Conservation (phyloP, 768 basidiomycete species). For the Psilocybe tampanensis region DNA sequence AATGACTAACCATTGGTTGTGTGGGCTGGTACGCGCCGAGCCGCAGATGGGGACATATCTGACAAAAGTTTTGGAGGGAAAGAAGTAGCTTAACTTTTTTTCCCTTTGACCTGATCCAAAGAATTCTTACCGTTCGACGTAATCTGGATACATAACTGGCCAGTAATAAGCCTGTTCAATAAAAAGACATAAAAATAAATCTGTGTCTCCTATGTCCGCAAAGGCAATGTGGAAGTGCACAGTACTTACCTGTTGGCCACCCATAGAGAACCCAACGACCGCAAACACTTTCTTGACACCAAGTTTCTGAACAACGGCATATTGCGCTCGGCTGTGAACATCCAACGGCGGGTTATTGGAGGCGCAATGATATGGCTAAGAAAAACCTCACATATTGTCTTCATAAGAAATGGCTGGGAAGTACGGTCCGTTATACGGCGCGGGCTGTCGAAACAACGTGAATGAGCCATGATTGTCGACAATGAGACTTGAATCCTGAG, state of each 20-base stretch:
- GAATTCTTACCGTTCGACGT: constrained; percentile 45
- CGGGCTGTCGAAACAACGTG: constrained; percentile 36
- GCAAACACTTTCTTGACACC: constrained; percentile 45
- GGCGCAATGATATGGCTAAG: neutral
- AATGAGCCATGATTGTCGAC: neutral
- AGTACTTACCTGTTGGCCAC: constrained; percentile 45
- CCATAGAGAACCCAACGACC: constrained; percentile 64
- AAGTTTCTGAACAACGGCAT: constrained; percentile 52
- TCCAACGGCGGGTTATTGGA: neutral
- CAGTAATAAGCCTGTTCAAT: constrained; percentile 65
- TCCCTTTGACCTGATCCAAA: neutral
- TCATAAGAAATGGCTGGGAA: constrained; percentile 59
- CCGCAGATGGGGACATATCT: constrained; percentile 56
- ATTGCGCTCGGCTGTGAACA: constrained; percentile 48
- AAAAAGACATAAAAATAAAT: too few relatives aligned
- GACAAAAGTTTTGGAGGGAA: neutral
- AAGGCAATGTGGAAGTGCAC: too few relatives aligned
- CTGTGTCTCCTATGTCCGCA: too few relatives aligned
- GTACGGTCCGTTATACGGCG: constrained; percentile 59
- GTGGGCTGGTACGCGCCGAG: constrained; percentile 56
- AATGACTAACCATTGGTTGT: constrained; percentile 46
- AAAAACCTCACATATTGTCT: constrained; percentile 50
- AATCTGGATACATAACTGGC: constrained; percentile 57
- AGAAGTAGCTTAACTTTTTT: neutral
- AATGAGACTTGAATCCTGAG: constrained; percentile 1